Evolutionary conservation across 1,284 basidiomycete species (phyloP), one percentile per base, ranked within the genome.

Genomic region (Naganishia liquefaciens): DNA sequence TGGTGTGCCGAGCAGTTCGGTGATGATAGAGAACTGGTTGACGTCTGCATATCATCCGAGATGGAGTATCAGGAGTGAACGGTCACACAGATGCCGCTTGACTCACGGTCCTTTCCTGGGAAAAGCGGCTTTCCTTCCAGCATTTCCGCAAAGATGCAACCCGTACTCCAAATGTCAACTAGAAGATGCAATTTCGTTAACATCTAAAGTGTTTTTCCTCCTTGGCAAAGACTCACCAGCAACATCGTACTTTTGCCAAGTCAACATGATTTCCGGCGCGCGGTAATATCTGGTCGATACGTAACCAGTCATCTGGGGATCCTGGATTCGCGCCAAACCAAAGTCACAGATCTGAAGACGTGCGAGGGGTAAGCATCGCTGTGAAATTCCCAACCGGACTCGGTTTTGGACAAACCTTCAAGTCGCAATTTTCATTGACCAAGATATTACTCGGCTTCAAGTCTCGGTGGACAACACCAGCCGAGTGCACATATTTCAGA

Each of bases 71-170:
- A 37, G 7, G 23, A 37, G 33, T 4, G 10, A 13, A 9, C 7
- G 9, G 33, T 37, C 9, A 10, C 7, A 13, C 33, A 37, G 7
- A 37, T 37, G 33, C 13, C 33, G 33, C 33, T 10, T 15, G n/a
- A 80, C 81, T 79, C 68, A 83, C 81, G 84, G 77, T 99, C 96
- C 83, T 99, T 99, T 66, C 95, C 95, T 39, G 96, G 96, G 86
- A 99, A 99, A 69, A 99, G 82, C 0, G 96, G 95, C 79, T 98
- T 97, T 54, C 95, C 96, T 79, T 98, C 94, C 65, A 99, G 82
- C 96, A 99, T 99, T 82, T 99, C 95, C 5, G 96, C 96, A 76
- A 99, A 98, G 80, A 99, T 99, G 82, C 96, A 99, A 13, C 94
- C 95, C 17, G 94, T 93, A 75, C 91, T 95, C 95, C 95, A 99